Evolutionary conservation across 352 stramenopile genomes (phyloP).

Genomic region (Globisporangium emineosum): DNA sequence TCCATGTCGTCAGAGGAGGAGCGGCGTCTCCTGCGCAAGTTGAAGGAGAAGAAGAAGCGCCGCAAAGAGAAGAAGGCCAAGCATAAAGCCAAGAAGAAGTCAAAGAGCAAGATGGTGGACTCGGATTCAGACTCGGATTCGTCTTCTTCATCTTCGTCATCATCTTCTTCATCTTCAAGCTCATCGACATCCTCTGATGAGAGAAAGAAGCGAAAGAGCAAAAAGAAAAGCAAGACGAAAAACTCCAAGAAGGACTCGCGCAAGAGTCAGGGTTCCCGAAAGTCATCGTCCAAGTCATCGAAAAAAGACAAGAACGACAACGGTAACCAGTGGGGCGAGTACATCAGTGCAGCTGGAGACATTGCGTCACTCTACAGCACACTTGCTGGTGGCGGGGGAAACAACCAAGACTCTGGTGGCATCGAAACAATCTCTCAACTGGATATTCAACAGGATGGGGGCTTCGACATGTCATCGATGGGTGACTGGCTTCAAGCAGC

Average conservation of each 20-base stretch:
- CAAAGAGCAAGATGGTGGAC: slow-evolving; percentile 6
- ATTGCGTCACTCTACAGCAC: slow-evolving; percentile 13
- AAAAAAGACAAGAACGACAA: slow-evolving; percentile 1
- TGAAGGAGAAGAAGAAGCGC: slow-evolving; percentile 24
- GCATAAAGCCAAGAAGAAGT: slow-evolving; percentile 20
- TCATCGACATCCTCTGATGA: slow-evolving; percentile 24
- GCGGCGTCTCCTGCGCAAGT: slow-evolving; percentile 14
- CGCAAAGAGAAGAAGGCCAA: slow-evolving; percentile 19
- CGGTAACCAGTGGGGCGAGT: slow-evolving; percentile 9
- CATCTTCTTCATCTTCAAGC: slow-evolving; percentile 8
- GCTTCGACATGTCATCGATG: slow-evolving; percentile 9
- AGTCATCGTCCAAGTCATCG: background rate
- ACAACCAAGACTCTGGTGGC: background rate
- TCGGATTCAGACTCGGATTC: slow-evolving; percentile 15
- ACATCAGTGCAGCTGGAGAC: slow-evolving; percentile 11
- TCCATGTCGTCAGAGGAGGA: slow-evolving; percentile 20
- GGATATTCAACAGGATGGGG: slow-evolving; percentile 7
- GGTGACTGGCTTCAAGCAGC: slow-evolving; percentile 15
- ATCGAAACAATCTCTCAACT: background rate
- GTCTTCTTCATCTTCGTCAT: slow-evolving; percentile 10
- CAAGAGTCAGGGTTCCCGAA: slow-evolving; percentile 5
- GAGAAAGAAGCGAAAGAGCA: slow-evolving; percentile 25
- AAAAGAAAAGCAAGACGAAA: slow-evolving; percentile 20
- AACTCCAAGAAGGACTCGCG: slow-evolving; percentile 10
- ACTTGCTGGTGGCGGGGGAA: background rate